phyloP scores from a whole-genome alignment of 805 yeast species.

The Candida odintsovae region DNA sequence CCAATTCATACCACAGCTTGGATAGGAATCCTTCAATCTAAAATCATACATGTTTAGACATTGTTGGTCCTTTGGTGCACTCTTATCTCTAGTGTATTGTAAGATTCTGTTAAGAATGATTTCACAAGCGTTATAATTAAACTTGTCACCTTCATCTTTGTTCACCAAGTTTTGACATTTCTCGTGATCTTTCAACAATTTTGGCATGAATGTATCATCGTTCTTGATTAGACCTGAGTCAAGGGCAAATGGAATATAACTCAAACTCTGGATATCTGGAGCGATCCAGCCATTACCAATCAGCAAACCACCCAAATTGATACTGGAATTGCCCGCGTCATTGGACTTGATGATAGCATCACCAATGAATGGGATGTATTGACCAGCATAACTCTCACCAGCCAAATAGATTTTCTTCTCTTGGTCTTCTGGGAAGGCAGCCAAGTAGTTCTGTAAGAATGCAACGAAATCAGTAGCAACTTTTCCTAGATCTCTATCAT shows the following conservation, averaged over 20 bases:
- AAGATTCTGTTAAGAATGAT: slow-evolving; percentile 27
- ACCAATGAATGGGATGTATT: slow-evolving; percentile 87
- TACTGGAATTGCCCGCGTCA: slow-evolving; percentile 14
- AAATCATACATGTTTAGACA: slow-evolving; percentile 86
- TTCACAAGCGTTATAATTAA: slow-evolving; percentile 41
- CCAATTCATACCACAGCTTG: slow-evolving; percentile 92
- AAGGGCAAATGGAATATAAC: slow-evolving; percentile 68
- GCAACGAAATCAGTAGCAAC: slow-evolving; percentile 57
- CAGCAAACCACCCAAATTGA: slow-evolving; percentile 57
- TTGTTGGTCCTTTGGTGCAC: slow-evolving; percentile 32
- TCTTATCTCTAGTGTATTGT: slow-evolving; percentile 25
- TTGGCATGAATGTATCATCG: slow-evolving; percentile 33
- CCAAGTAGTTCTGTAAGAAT: slow-evolving; percentile 63
- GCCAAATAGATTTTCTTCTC: slow-evolving; percentile 67
- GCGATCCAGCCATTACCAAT: slow-evolving; percentile 96
- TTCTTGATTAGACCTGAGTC: slow-evolving; percentile 49
- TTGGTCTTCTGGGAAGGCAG: slow-evolving; percentile 66
- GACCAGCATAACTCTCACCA: slow-evolving; percentile 97
- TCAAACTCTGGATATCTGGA: slow-evolving; percentile 77
- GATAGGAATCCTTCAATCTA: slow-evolving; percentile 63
- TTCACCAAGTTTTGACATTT: slow-evolving; percentile 52
- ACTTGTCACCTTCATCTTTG: slow-evolving; percentile 17
- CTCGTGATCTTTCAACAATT: slow-evolving; percentile 45
- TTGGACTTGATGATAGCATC: slow-evolving; percentile 49
- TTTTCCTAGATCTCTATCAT: slow-evolving; percentile 46